Percentiles rank a stretch among this genome's conserved stretches.
These are phyloP conservation scores for Rhizomucor miehei DNA, from an alignment of 371 early-diverging fungal genomes.

Conservation along the genomic window DNA sequence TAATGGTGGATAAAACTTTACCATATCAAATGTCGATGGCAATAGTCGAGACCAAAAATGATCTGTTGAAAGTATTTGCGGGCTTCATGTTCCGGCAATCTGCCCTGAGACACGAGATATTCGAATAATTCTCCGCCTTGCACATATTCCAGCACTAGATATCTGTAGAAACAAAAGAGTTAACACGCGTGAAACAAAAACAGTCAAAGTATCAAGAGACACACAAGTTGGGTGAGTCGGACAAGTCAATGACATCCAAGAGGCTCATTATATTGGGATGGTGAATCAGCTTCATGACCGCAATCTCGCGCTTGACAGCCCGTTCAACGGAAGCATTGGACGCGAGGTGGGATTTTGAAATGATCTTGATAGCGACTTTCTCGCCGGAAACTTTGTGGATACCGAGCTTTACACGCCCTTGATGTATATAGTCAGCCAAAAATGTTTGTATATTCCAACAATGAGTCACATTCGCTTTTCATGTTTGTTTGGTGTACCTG, in stretches of 20 bases:
- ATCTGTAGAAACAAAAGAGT: slow-evolving; percentile 39
- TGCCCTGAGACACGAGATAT: slow-evolving; percentile 84
- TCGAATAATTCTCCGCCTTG: slow-evolving; percentile 97
- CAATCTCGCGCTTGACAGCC: slow-evolving; percentile 91
- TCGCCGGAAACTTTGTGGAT: slow-evolving; percentile 71
- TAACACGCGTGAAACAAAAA: neutral
- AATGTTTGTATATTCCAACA: too few species aligned
- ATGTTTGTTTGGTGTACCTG: slow-evolving; percentile 50
- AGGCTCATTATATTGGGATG: slow-evolving; percentile 90
- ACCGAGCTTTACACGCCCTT: slow-evolving; percentile 80
- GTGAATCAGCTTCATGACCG: slow-evolving; percentile 89
- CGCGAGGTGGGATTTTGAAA: slow-evolving; percentile 64
- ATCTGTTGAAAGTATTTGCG: slow-evolving; percentile 95
- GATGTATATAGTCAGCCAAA: neutral
- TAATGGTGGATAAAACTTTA: slow-evolving; percentile 18
- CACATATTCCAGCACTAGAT: slow-evolving; percentile 95
- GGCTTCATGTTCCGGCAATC: slow-evolving; percentile 86
- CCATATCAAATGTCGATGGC: slow-evolving; percentile 92
- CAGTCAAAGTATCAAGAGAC: neutral
- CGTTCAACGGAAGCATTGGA: slow-evolving; percentile 63
- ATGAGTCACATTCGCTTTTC: neutral
- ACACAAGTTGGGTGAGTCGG: slow-evolving; percentile 68
- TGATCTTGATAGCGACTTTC: slow-evolving; percentile 90
- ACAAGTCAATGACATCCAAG: slow-evolving; percentile 83
- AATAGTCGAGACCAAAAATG: slow-evolving; percentile 89